Evolutionary conservation across 2,329 filamentous ascomycete genomes (phyloP).

Genomic region (Penicillium sp.): DNA sequence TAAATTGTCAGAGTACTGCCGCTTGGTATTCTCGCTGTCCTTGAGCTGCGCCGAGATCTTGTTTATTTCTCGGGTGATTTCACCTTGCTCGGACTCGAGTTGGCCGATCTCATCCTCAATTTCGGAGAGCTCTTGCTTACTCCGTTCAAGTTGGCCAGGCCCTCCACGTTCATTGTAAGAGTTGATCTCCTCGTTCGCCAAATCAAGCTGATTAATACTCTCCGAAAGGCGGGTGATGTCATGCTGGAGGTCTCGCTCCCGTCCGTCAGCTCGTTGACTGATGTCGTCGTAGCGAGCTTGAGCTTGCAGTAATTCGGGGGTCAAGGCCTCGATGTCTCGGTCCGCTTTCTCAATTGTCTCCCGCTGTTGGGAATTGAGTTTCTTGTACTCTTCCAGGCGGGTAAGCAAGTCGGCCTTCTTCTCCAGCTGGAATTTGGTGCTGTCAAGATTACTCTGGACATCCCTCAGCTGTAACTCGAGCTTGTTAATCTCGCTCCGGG

Average conservation of each 20-base stretch:
- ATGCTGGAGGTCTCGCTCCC: conserved; percentile 70
- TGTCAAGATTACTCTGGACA: conserved; percentile 69
- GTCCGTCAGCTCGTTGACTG: conserved; percentile 67
- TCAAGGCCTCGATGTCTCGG: conserved; percentile 69
- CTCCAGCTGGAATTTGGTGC: conserved; percentile 72
- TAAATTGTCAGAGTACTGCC: conserved; percentile 86
- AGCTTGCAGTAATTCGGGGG: conserved; percentile 73
- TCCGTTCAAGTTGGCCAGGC: conserved; percentile 67
- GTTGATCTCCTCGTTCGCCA: conserved; percentile 75
- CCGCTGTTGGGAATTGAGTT: conserved; percentile 67
- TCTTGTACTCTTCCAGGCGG: conserved; percentile 73
- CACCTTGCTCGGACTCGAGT: conserved; percentile 67
- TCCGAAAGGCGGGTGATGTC: conserved; percentile 71
- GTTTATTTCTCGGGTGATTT: conserved; percentile 71
- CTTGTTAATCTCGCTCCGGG: conserved; percentile 65
- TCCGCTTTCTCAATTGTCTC: conserved; percentile 70
- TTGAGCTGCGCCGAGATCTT: conserved; percentile 74
- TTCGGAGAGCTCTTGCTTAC: conserved; percentile 66
- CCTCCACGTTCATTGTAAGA: conserved; percentile 78
- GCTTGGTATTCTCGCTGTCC: conserved; percentile 79
- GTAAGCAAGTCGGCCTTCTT: conserved; percentile 71
- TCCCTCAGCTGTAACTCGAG: conserved; percentile 79
- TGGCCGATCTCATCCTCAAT: conserved; percentile 67
- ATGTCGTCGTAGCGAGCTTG: conserved; percentile 76
- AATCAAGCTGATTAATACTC: conserved; percentile 74